Evolutionary conservation across 495 filamentous ascomycete genomes (phyloP).

Genomic region (Neurospora tetrasperma): DNA sequence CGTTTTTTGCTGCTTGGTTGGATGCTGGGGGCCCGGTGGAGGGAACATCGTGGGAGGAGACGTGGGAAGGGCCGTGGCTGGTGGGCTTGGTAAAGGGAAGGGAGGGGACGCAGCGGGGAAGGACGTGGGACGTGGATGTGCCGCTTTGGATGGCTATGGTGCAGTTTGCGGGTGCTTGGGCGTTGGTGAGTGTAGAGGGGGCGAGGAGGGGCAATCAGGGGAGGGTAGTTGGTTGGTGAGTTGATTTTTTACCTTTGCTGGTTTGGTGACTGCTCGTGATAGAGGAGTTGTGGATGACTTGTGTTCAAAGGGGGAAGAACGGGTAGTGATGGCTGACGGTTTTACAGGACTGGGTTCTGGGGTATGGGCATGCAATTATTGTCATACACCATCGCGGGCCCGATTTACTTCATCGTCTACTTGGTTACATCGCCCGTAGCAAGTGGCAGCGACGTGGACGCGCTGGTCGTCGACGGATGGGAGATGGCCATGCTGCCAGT

Average conservation of each 20-base stretch:
- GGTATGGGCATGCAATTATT: conserved; percentile 45
- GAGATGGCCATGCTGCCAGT: conserved; percentile 40
- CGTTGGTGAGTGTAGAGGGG: conserved; percentile 44
- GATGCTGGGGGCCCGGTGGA: conserved; percentile 18
- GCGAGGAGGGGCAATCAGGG: conserved; percentile 45
- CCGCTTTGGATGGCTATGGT: conserved; percentile 42
- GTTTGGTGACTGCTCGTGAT: neutral
- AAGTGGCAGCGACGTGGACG: conserved; percentile 24
- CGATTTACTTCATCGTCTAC: conserved; percentile 42
- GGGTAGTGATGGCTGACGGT: neutral
- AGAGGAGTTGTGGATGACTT: neutral
- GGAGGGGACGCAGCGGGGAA: conserved; percentile 18
- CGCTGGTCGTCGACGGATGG: conserved; percentile 31
- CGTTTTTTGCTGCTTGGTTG: conserved; percentile 47
- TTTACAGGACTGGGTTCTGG: conserved; percentile 34
- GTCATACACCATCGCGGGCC: conserved; percentile 44
- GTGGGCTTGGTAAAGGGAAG: neutral
- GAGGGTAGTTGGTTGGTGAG: conserved; percentile 43
- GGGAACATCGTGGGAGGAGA: neutral
- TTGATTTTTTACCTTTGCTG: neutral
- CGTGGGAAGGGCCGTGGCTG: neutral
- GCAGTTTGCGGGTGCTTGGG: conserved; percentile 47
- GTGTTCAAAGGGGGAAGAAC: neutral
- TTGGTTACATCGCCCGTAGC: conserved; percentile 44
- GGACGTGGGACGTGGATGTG: conserved; percentile 31